Evolutionary conservation across 257 asterid genomes (phyloP), one percentile per base, ranked within the genome.

Genomic region (Solanum corneliomulleri): DNA sequence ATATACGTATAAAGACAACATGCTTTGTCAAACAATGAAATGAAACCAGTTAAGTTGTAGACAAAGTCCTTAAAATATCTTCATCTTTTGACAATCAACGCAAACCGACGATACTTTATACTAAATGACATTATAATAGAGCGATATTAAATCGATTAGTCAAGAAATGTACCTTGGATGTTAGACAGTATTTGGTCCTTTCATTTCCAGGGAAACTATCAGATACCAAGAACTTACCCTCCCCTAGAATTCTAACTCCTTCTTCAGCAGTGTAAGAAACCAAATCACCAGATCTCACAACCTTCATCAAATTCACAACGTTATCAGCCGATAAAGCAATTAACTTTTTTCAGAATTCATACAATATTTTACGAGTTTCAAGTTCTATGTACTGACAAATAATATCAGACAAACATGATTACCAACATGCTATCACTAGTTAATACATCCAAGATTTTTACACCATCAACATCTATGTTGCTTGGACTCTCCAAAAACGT

Each of bases 181-280:
- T 88, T 87, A 95, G 98, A 74, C 98, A 96, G 52, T 96, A 96
- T 68, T 96, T 96, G 88, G 95, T 94, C 90, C 98, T 94, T 56
- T 96, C 96, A 15, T 94, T 94, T 56, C 98, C 96, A 1, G 98
- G 98, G 86, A 95, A 96, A 89, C 98, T 96, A 90, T 96, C 98
- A 2, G 98, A 94, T 23, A 94, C 93, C 88, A 96, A 89, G 90
- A 92, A 94, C 27, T 94, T 62, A 5, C 98, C 98, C 89, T 94
- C 92, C 86, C 98, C 98, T 82, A 94, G 88, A 82, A 96, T 89
- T 82, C 99, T 89, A 56, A 96, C 98, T 4, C 99, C 99, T 90
- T 95, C 98, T 90, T 96, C 99, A 15, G 99, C 99, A 85, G 93
- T 90, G 85, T 95, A 95, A 7, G 98, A 94, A 69, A 95, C 81